These are phyloP conservation scores for Geoglossum glabrum DNA, from an alignment of 495 filamentous ascomycete species.

Conservation along the genomic window DNA sequence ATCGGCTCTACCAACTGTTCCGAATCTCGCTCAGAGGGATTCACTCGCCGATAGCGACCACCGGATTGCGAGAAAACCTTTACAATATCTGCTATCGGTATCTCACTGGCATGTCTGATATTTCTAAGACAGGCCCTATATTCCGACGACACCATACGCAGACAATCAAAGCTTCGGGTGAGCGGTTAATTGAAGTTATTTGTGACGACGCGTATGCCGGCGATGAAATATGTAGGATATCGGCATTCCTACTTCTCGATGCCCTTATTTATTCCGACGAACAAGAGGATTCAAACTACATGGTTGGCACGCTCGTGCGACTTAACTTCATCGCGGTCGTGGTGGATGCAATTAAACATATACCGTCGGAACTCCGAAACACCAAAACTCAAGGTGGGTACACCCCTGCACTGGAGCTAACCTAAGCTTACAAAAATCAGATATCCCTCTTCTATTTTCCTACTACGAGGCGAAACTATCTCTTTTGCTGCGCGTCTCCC, in stretches of 20 bases:
- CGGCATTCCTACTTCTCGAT: slow-evolving; percentile 59
- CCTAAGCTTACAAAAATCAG: slow-evolving; percentile 13
- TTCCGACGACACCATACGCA: slow-evolving; percentile 45
- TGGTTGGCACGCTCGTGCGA: slow-evolving; percentile 59
- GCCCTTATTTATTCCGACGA: slow-evolving; percentile 46
- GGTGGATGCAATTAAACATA: slow-evolving; percentile 57
- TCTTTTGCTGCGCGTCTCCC: slow-evolving; percentile 65
- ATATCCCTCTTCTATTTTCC: slow-evolving; percentile 30
- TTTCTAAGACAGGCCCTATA: slow-evolving; percentile 18
- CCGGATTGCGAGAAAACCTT: slow-evolving; percentile 54
- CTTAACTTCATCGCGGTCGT: slow-evolving; percentile 82
- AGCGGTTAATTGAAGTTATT: slow-evolving; percentile 59
- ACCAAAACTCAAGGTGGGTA: slow-evolving; percentile 29
- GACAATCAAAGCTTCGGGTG: slow-evolving; percentile 55
- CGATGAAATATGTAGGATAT: slow-evolving; percentile 57
- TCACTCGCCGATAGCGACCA: slow-evolving; percentile 43
- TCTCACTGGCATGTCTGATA: slow-evolving; percentile 48
- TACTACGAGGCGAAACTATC: slow-evolving; percentile 62
- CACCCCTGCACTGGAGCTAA: neutral
- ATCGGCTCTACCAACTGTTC: slow-evolving; percentile 82
- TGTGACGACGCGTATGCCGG: slow-evolving; percentile 88
- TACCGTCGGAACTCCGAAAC: slow-evolving; percentile 42
- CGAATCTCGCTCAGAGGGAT: slow-evolving; percentile 60
- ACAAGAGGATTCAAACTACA: slow-evolving; percentile 39
- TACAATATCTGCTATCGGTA: slow-evolving; percentile 81